Evolutionary conservation across 371 early-diverging fungal genomes (phyloP), one percentile per base, ranked within the genome.

Genomic region (Paraphysoderma sedebokerense): DNA sequence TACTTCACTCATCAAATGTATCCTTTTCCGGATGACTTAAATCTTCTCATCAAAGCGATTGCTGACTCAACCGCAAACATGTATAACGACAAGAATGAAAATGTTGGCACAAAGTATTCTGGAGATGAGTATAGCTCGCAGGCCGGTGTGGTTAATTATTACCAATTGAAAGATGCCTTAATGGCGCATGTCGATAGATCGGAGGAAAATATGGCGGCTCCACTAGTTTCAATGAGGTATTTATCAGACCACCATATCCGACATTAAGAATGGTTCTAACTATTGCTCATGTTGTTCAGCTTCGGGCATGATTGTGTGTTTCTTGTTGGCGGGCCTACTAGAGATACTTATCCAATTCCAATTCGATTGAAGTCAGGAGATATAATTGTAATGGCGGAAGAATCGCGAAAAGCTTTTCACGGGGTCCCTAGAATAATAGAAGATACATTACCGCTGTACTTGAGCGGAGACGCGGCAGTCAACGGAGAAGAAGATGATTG

Each of bases 161-260:
- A 97, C 53, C 83, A 85, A 44, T 67, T 72, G 40, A 68, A 74
- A 33, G 87, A 91, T 58, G 65, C 84, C 3, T 60, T 97, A 45
- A 91, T 85, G 72, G 92, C 81, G 7, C 98, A 97, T 63, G 88
- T 91, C 20, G 98, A 97, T 60, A 68, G 83, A 42, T 84, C 85
- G 46, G 98, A 97, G 57, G 54, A 76, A 22, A 87, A 88, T 58
- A 83, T 80, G 75, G 74, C 74, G 19, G 88, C 90, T 3, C 92
- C 95, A 4, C 63, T 95, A 22, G 78, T 92, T 8, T 87, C 87
- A 11, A 57, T 82, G 27, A 87, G 81, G 69, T 74, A 63, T 46
- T 28, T 4, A 34, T 27, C 17, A 27, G n/a, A 19, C 46, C 9
- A 38, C 38, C 20, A 26, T 33, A 30, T 38, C 38, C 28, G 15